Evolutionary conservation across 164 flowering plant species (phyloP), one percentile per base, ranked within the genome.

Genomic region (Umbilicus rupestris): DNA sequence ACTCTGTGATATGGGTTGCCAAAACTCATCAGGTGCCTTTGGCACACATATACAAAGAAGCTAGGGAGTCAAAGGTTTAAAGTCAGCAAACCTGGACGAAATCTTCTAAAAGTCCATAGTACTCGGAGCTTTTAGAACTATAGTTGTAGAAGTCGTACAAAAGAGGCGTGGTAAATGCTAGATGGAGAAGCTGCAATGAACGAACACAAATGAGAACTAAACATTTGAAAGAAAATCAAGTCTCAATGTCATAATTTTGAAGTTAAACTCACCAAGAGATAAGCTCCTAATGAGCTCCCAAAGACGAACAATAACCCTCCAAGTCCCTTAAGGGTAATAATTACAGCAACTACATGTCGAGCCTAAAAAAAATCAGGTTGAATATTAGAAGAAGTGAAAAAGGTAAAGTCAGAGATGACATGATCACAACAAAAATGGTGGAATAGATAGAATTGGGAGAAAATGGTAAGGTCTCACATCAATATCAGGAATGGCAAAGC

Each of bases 281-380:
- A 80, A 39, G 97, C 96, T 68, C 96, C 97, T 72, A 86, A 64
- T 29, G 83, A 67, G 79, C 81, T 85, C 69, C 91, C 87, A 59
- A 91, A 82, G 63, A 91, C 75, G 63, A 91, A 91, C 0, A 87
- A 75, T 64, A 89, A 41, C 66, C 88, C 85, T 45, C 97, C 97
- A 50, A 84, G 41, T 11, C 86, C 86, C 66, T 89, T 89, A 63
- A 85, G 66, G 60, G 76, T 76, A n/a, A 87, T 75, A 5, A 75
- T 62, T 2, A 79, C 69, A 29, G 84, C 81, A 35, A 82, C 85
- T 22, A 87, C 2, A 33, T 80, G 78, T 62, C 74, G 78, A 63
- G 78, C 78, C 97, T 91, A 86, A 63, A 68, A 35, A 35, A 35
- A n/a, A n/a, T n/a, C 37, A 35, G 37, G 37, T 35, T 3, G 37